Evolutionary conservation across 306 rosid genomes (phyloP).

Genomic region (Prunus mira): DNA sequence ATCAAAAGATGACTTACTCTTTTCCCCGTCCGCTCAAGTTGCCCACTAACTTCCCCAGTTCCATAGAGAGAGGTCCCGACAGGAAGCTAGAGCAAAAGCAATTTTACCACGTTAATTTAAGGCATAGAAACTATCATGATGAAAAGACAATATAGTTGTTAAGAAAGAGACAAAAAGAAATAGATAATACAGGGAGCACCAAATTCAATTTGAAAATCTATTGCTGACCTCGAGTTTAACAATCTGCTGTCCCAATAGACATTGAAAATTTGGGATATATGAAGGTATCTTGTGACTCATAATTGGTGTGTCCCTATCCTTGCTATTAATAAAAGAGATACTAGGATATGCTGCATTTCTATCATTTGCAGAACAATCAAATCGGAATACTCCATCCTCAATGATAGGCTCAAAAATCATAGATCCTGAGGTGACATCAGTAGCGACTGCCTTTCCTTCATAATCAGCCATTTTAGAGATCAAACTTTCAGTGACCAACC

Average conservation of each 20-base stretch:
- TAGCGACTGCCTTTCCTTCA: slow-evolving; percentile 28
- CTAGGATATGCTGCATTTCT: slow-evolving; percentile 71
- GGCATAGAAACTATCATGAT: background rate
- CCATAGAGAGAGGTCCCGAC: slow-evolving; percentile 81
- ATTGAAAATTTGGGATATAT: slow-evolving; percentile 56
- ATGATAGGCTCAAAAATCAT: slow-evolving; percentile 75
- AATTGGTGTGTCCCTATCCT: slow-evolving; percentile 56
- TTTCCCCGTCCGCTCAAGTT: slow-evolving; percentile 84
- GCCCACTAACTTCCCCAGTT: slow-evolving; percentile 90
- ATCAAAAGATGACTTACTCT: slow-evolving; percentile 45
- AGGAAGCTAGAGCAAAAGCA: slow-evolving; percentile 58
- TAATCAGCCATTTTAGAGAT: slow-evolving; percentile 46
- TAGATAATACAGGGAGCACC: background rate
- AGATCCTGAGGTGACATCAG: slow-evolving; percentile 47
- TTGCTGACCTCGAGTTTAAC: slow-evolving; percentile 71
- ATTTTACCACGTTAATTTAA: slow-evolving; percentile 15
- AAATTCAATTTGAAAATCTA: background rate
- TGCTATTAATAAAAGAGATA: slow-evolving; percentile 56
- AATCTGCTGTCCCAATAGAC: slow-evolving; percentile 56
- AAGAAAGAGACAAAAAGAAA: background rate
- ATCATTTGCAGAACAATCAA: slow-evolving; percentile 71
- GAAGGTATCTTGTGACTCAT: slow-evolving; percentile 46
- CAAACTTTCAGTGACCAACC: slow-evolving; percentile 29
- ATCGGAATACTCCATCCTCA: slow-evolving; percentile 79
- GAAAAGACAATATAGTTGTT: background rate